Conservation (phyloP, 164 flowering plant species). For the Stephania japonica region DNA sequence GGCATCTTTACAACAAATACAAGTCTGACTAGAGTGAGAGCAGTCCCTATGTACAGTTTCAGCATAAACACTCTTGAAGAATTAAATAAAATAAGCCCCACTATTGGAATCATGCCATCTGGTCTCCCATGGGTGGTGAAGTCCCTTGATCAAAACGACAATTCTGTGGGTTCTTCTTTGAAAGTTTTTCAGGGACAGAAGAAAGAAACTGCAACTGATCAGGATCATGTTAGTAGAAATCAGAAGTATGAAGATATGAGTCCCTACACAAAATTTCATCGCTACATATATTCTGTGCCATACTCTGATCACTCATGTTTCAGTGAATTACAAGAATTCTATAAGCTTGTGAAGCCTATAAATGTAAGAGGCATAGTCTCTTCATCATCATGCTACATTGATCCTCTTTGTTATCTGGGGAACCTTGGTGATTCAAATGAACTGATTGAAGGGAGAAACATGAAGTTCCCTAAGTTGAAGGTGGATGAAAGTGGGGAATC, state of each 20-base stretch:
- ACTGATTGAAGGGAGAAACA: constrained; percentile 13
- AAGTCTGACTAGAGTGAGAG: constrained; percentile 69
- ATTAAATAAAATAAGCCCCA: constrained; percentile 53
- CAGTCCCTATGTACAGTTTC: constrained; percentile 84
- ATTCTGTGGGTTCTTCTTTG: constrained; percentile 26
- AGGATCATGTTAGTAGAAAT: constrained; percentile 4
- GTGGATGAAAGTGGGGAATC: constrained; percentile 18
- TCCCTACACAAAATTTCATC: constrained; percentile 29
- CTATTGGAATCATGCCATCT: constrained; percentile 90
- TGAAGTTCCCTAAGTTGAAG: constrained; percentile 22
- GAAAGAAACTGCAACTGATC: constrained; percentile 6
- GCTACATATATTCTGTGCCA: constrained; percentile 51
- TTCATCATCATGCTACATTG: constrained; percentile 49
- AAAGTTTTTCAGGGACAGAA: constrained; percentile 15
- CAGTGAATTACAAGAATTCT: constrained; percentile 56
- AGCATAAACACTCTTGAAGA: constrained; percentile 58
- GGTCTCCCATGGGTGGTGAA: constrained; percentile 79
- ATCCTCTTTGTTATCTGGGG: constrained; percentile 60
- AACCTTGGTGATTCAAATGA: constrained; percentile 36
- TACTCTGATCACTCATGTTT: constrained; percentile 88
- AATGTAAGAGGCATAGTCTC: constrained; percentile 68
- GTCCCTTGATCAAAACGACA: constrained; percentile 24
- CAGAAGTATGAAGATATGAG: constrained; percentile 16
- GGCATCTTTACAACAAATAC: constrained; percentile 76
- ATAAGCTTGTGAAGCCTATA: constrained; percentile 55